Percentiles rank a stretch among this genome's conserved stretches.
These are phyloP conservation scores for Akebia trifoliata DNA, from an alignment of 164 flowering plant species.

Conservation along the genomic window DNA sequence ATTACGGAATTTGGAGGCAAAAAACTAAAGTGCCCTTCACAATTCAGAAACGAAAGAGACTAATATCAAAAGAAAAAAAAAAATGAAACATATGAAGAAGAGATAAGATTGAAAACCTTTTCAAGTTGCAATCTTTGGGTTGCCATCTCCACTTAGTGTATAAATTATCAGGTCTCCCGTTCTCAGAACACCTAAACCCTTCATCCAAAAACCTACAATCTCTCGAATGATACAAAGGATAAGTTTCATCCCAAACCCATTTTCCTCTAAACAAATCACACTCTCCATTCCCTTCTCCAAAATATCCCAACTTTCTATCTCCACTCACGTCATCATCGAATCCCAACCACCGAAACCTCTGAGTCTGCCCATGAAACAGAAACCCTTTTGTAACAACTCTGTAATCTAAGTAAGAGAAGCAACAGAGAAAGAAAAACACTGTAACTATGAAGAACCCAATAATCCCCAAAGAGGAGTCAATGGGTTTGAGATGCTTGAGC, in stretches of 20 bases:
- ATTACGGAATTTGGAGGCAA: no score
- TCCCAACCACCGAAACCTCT: constrained; percentile 38
- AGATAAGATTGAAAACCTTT: constrained; percentile 50
- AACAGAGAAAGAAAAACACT: constrained; percentile 31
- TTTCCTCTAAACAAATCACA: constrained; percentile 76
- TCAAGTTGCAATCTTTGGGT: constrained; percentile 79
- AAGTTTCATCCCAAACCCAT: constrained; percentile 79
- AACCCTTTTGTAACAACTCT: no score
- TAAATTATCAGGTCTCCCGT: constrained; percentile 72
- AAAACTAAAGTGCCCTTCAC: no score
- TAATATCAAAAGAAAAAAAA: background rate
- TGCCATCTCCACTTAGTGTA: constrained; percentile 98
- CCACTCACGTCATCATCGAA: constrained; percentile 13
- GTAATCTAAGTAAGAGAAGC: constrained; percentile 71
- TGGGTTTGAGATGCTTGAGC: constrained; percentile 44
- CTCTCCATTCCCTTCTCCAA: constrained; percentile 25
- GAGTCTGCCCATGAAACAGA: constrained; percentile 24
- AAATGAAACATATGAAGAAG: no score
- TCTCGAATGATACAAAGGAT: constrained; percentile 64
- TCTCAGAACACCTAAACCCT: constrained; percentile 75
- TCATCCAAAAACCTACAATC: constrained; percentile 67
- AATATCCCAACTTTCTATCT: constrained; percentile 23
- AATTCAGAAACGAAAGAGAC: background rate
- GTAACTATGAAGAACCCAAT: constrained; percentile 47
- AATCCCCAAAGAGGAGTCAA: constrained; percentile 51